phyloP scores from a whole-genome alignment of 371 early-diverging fungal genomes.

The Mucor circinelloides region DNA sequence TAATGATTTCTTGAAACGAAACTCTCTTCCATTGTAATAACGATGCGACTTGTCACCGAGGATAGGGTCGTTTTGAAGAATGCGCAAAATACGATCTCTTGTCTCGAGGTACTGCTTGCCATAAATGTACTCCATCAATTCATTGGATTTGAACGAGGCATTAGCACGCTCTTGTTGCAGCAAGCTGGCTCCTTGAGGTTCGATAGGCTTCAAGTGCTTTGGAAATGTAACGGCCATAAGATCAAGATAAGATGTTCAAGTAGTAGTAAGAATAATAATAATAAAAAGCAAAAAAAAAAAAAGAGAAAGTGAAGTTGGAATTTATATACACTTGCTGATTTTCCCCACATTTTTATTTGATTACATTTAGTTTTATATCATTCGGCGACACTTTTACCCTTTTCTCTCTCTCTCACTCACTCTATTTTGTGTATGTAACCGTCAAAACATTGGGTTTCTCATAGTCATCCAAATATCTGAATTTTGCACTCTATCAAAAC shows the following conservation, averaged over 20 bases:
- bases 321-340: background rate
- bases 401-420: too few species aligned
- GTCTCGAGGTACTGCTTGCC: slow-evolving; percentile 45
- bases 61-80: slow-evolving; percentile 57
- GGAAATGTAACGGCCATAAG: slow-evolving; percentile 48
- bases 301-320: background rate
- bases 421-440: slow-evolving; percentile 29
- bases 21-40: slow-evolving; percentile 55
- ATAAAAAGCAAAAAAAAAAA: slow-evolving; percentile 1
- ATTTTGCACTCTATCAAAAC: slow-evolving; percentile 27
- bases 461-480: slow-evolving; percentile 34
- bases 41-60: slow-evolving; percentile 59
- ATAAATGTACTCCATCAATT: slow-evolving; percentile 44
- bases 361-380: slow-evolving; percentile 9
- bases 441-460: slow-evolving; percentile 43
- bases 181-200: slow-evolving; percentile 52
- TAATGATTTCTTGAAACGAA: slow-evolving; percentile 52
- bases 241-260: background rate
- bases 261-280: slow-evolving; percentile 5
- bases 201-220: slow-evolving; percentile 51
- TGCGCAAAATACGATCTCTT: slow-evolving; percentile 42
- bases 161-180: slow-evolving; percentile 43
- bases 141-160: slow-evolving; percentile 42
- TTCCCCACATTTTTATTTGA: slow-evolving; percentile 21
- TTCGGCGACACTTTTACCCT: slow-evolving; percentile 30